Percentiles rank a stretch among this genome's conserved stretches.
Evolutionary conservation across 257 asterid species (phyloP).

Genomic region (Solanum etuberosum): DNA sequence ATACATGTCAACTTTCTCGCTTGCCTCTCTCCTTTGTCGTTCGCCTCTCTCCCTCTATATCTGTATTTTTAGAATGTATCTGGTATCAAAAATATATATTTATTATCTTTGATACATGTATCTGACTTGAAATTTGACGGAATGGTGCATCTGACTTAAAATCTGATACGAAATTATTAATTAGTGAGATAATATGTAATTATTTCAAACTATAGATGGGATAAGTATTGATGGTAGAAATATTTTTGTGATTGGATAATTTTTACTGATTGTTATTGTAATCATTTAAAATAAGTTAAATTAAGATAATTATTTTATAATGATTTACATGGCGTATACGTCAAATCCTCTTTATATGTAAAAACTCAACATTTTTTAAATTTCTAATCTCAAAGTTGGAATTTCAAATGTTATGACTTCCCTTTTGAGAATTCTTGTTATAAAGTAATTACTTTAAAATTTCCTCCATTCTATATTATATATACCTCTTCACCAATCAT

Average conservation of each 20-base stretch:
- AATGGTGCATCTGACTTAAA: neutral
- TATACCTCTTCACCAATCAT: neutral
- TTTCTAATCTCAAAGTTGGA: neutral
- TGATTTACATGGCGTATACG: neutral
- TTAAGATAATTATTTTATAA: neutral
- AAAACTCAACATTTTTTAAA: neutral
- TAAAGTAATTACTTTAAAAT: neutral
- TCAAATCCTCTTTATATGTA: neutral
- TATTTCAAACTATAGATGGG: neutral
- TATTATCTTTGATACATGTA: neutral
- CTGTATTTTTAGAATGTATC: too few species aligned
- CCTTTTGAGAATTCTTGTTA: neutral
- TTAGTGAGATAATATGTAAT: neutral
- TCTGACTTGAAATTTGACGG: neutral
- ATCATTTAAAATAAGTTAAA: neutral
- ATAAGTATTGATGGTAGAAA: neutral
- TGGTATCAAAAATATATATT: neutral
- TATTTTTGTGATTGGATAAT: neutral
- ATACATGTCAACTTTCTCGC: too few species aligned
- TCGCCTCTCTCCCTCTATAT: neutral
- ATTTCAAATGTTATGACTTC: neutral
- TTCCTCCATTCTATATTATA: neutral
- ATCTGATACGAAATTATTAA: neutral
- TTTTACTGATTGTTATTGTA: neutral
- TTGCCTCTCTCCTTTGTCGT: neutral